Evolutionary conservation across 2,329 filamentous ascomycete genomes (phyloP).

Genomic region (Metarhizium anisopliae): DNA sequence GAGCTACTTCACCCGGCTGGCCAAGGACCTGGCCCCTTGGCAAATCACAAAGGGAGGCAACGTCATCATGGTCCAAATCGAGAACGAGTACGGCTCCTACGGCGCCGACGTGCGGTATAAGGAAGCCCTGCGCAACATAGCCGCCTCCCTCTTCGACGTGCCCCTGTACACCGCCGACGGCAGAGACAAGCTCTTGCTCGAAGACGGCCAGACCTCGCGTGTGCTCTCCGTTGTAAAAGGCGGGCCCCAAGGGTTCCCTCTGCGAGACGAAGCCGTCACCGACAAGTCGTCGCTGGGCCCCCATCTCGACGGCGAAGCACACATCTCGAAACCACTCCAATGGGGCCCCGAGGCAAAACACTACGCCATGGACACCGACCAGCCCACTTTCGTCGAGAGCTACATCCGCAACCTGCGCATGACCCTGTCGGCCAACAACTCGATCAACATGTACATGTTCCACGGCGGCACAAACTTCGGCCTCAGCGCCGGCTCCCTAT

Average conservation of each 20-base stretch:
- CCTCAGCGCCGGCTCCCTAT: constrained; percentile 33
- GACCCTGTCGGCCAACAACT: constrained; percentile 24
- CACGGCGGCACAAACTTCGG: constrained; percentile 41
- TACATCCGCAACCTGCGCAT: background rate
- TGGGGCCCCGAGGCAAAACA: constrained; percentile 31
- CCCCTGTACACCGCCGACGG: constrained; percentile 39
- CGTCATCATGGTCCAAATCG: constrained; percentile 38
- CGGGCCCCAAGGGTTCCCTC: background rate
- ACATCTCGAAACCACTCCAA: constrained; percentile 31
- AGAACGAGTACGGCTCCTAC: constrained; percentile 37
- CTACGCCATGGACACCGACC: constrained; percentile 19
- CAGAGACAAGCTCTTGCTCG: constrained; percentile 12
- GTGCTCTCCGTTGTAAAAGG: background rate
- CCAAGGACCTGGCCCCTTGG: constrained; percentile 21
- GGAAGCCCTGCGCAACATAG: background rate
- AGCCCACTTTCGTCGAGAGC: constrained; percentile 9
- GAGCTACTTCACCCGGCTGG: constrained; percentile 27
- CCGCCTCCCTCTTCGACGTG: background rate
- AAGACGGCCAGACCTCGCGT: background rate
- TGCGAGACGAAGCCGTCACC: constrained; percentile 29
- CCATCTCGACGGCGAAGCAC: constrained; percentile 38
- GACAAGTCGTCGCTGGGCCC: constrained; percentile 31
- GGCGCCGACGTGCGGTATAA: background rate
- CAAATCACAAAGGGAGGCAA: constrained; percentile 32
- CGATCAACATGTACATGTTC: constrained; percentile 40